phyloP scores from a whole-genome alignment of 805 yeast species.

The Hanseniaspora nectarophila region DNA sequence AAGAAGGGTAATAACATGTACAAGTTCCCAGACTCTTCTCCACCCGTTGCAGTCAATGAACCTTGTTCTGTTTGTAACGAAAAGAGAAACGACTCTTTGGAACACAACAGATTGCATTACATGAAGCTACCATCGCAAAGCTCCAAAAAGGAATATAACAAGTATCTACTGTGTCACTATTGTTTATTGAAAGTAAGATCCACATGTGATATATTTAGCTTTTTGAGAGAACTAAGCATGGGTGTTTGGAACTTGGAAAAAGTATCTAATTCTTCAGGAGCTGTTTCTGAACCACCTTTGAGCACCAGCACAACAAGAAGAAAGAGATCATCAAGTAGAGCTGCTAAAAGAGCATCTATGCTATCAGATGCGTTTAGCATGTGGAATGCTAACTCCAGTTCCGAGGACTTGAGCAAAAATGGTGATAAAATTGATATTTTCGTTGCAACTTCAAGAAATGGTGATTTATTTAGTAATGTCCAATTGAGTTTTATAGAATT shows the following conservation, averaged over 20 bases:
- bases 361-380: constrained; percentile 17
- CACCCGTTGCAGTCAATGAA: constrained; percentile 62
- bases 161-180: constrained; percentile 65
- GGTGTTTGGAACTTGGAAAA: constrained; percentile 50
- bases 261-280: constrained; percentile 19
- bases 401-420: constrained; percentile 3
- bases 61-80: constrained; percentile 85
- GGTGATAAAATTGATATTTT: background rate
- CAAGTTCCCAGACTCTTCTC: constrained; percentile 36
- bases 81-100: constrained; percentile 51
- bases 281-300: background rate
- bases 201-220: constrained; percentile 71
- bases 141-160: constrained; percentile 22
- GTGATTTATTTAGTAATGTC: constrained; percentile 22
- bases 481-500: constrained; percentile 54
- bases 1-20: constrained; percentile 27
- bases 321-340: constrained; percentile 12
- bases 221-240: constrained; percentile 50
- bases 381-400: constrained; percentile 2
- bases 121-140: constrained; percentile 37
- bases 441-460: constrained; percentile 21
- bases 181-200: constrained; percentile 72
- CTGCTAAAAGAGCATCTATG: constrained; percentile 10
- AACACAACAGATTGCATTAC: constrained; percentile 66
- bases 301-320: background rate